phyloP scores from a whole-genome alignment of 2,329 filamentous ascomycete genomes.

The Coniosporium tulheliwenetii region DNA sequence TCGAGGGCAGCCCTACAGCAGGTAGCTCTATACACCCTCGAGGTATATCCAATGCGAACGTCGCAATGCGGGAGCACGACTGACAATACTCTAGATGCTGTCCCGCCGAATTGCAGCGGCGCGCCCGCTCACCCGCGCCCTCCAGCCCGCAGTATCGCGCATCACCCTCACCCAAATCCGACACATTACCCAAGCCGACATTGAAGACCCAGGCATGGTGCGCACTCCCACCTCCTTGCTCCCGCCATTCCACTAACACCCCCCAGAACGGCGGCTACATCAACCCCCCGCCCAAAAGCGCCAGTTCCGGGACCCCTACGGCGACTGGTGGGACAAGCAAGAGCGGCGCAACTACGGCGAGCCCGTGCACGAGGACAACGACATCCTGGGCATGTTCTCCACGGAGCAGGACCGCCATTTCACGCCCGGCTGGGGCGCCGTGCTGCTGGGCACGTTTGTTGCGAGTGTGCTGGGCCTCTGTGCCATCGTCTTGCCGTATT shows the following conservation, averaged over 20 bases:
- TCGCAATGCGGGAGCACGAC: slow-evolving; percentile 20
- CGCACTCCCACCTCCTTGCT: background rate
- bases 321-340: slow-evolving; percentile 93
- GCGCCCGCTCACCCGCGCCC: slow-evolving; percentile 21
- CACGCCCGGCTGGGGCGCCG: slow-evolving; percentile 53
- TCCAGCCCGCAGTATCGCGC: slow-evolving; percentile 15
- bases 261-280: slow-evolving; percentile 68
- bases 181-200: slow-evolving; percentile 28
- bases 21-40: slow-evolving; percentile 1
- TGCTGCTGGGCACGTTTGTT: slow-evolving; percentile 34
- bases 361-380: slow-evolving; percentile 91
- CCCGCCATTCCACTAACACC: background rate
- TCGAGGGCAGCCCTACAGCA: background rate
- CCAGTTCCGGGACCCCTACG: slow-evolving; percentile 83
- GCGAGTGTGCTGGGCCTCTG: slow-evolving; percentile 23
- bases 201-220: slow-evolving; percentile 50
- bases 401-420: slow-evolving; percentile 80
- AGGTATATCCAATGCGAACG: slow-evolving; percentile 3
- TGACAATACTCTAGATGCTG: slow-evolving; percentile 22
- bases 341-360: slow-evolving; percentile 95
- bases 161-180: slow-evolving; percentile 20
- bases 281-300: slow-evolving; percentile 72
- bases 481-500: slow-evolving; percentile 20
- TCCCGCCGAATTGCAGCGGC: slow-evolving; percentile 25
- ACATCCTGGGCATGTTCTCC: slow-evolving; percentile 78